These are phyloP conservation scores for Cladosporium sp. DNA, from an alignment of 2,329 filamentous ascomycete genomes.

Conservation along the genomic window DNA sequence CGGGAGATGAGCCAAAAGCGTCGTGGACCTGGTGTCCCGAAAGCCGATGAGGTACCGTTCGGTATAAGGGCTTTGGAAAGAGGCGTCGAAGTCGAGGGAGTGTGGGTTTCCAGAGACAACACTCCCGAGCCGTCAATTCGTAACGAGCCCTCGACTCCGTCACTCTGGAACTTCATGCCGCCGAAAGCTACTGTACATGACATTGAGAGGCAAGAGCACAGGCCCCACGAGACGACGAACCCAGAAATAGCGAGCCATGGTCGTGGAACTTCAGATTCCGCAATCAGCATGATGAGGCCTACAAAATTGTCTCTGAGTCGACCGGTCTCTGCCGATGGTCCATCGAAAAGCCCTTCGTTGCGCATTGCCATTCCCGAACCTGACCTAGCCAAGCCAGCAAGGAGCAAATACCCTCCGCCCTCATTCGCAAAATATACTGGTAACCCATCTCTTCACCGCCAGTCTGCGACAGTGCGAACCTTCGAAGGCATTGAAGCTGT, in stretches of 20 bases:
- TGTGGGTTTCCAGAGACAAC: constrained; percentile 52
- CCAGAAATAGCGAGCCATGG: neutral
- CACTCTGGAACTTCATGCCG: constrained; percentile 12
- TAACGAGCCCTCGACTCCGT: neutral
- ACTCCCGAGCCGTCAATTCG: constrained; percentile 29
- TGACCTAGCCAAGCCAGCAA: constrained; percentile 15
- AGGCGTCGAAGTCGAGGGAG: constrained; percentile 78
- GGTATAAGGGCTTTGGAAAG: constrained; percentile 80
- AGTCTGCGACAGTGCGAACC: constrained; percentile 31
- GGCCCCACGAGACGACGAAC: neutral
- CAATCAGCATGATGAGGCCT: neutral
- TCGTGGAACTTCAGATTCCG: neutral
- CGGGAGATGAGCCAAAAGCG: constrained; percentile 28
- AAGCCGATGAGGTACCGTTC: constrained; percentile 70
- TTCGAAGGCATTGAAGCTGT: constrained; percentile 28
- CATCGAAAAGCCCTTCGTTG: neutral
- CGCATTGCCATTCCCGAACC: neutral
- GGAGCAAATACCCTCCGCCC: constrained; percentile 31
- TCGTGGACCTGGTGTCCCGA: constrained; percentile 34
- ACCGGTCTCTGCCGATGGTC: neutral
- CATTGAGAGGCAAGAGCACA: constrained; percentile 6
- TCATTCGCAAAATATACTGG: constrained; percentile 36
- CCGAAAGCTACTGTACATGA: neutral
- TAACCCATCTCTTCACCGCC: constrained; percentile 30
- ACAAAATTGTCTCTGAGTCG: neutral